These are phyloP conservation scores for Gillenia trifoliata DNA, from an alignment of 306 rosid genomes.

Conservation along the genomic window DNA sequence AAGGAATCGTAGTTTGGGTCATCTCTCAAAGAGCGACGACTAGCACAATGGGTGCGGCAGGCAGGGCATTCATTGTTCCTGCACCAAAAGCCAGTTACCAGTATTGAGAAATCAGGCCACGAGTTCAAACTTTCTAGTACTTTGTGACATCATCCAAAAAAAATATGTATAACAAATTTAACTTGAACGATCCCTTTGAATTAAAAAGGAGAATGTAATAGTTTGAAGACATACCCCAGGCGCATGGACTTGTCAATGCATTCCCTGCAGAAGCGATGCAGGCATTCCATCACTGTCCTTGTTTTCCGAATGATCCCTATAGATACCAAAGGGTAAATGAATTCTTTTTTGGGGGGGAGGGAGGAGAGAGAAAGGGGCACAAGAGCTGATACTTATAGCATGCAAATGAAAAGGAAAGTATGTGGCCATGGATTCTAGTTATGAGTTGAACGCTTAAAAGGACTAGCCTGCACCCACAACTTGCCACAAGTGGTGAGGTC, in stretches of 20 bases:
- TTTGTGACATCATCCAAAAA: conserved; percentile 6
- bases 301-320: conserved; percentile 82
- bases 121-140: background rate
- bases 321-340: conserved; percentile 17
- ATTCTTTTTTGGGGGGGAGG: background rate
- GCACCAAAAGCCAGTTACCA: conserved; percentile 14
- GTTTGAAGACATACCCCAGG: conserved; percentile 46
- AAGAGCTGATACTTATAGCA: background rate
- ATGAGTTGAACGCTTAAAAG: background rate
- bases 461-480: background rate
- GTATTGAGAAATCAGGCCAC: background rate
- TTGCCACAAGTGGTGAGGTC: background rate
- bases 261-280: conserved; percentile 86
- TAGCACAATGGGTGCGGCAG: conserved; percentile 86
- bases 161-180: background rate
- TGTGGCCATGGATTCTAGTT: background rate
- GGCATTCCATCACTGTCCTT: conserved; percentile 81
- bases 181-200: background rate
- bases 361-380: background rate
- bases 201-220: background rate
- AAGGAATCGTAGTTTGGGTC: conserved; percentile 76
- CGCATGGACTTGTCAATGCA: conserved; percentile 95
- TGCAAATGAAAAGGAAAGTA: background rate
- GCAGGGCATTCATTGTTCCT: conserved; percentile 91
- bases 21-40: conserved; percentile 81